Percentiles rank a stretch among this genome's conserved stretches.
phyloP scores from a whole-genome alignment of 805 yeast species.

The Myxozyma neotropica region DNA sequence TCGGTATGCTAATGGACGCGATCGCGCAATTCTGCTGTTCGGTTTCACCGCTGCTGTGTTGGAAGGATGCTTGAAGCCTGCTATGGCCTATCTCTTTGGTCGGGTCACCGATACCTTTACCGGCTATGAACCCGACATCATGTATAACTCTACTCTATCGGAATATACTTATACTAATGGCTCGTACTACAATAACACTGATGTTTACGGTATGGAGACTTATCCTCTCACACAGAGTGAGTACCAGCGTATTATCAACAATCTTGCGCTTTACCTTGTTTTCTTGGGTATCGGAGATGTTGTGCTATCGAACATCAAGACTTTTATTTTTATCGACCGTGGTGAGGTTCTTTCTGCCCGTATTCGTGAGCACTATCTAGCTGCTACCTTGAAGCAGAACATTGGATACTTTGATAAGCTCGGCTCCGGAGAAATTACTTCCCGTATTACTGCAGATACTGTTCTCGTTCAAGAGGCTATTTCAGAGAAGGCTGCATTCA shows the following conservation, averaged over 20 bases:
- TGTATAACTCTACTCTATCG: conserved; percentile 33
- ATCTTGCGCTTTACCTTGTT: conserved; percentile 41
- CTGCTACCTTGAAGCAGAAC: conserved; percentile 46
- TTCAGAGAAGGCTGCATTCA: conserved; percentile 47
- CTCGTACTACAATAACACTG: conserved; percentile 28
- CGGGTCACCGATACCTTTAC: conserved; percentile 43
- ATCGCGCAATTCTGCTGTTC: conserved; percentile 37
- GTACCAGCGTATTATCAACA: conserved; percentile 14
- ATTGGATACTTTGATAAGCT: conserved; percentile 49
- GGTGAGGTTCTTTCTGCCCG: conserved; percentile 49
- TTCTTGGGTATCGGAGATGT: conserved; percentile 46
- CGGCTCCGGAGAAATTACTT: conserved; percentile 49
- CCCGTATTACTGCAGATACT: conserved; percentile 49
- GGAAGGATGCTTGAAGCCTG: conserved; percentile 47
- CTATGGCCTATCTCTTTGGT: conserved; percentile 43
- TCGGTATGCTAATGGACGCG: conserved; percentile 43
- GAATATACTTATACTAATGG: conserved; percentile 12
- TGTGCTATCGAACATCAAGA: conserved; percentile 39
- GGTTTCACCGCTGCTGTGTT: conserved; percentile 43
- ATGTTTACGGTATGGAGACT: not conserved
- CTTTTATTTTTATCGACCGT: conserved; percentile 44
- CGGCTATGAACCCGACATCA: conserved; percentile 35
- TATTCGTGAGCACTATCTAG: conserved; percentile 45
- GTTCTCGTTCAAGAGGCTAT: conserved; percentile 48
- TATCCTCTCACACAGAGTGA: conserved; percentile 24